Evolutionary conservation across 768 basidiomycete genomes (phyloP).

Genomic region (Asterophora lycoperdoides): DNA sequence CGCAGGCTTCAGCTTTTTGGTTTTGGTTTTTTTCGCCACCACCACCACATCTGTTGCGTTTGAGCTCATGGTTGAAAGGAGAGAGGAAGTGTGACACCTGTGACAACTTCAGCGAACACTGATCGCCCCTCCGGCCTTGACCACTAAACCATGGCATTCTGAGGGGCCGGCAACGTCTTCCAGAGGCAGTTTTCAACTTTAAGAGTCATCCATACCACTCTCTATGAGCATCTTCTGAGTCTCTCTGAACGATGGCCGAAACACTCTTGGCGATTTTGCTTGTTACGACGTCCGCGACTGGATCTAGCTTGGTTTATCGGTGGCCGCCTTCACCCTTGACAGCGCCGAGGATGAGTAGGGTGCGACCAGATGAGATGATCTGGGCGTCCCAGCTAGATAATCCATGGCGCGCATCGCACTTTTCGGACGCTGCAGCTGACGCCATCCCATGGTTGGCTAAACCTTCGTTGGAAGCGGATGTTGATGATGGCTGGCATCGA

Average conservation of each 20-base stretch:
- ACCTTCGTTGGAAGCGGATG: constrained; percentile 26
- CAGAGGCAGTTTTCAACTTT: background rate
- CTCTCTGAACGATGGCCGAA: constrained; percentile 53
- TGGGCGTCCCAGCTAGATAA: constrained; percentile 60
- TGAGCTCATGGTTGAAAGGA: constrained; percentile 25
- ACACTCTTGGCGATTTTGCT: constrained; percentile 77
- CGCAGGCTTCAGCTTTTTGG: constrained; percentile 84
- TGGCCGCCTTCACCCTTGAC: constrained; percentile 76
- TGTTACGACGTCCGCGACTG: constrained; percentile 80
- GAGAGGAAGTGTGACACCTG: constrained; percentile 4
- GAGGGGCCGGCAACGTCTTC: background rate
- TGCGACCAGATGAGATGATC: constrained; percentile 45
- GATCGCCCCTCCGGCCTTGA: no score
- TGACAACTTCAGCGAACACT: no score
- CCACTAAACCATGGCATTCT: background rate
- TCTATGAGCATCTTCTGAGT: background rate
- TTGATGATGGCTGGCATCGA: constrained; percentile 64
- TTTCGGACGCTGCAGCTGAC: constrained; percentile 31
- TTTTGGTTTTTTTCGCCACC: constrained; percentile 7
- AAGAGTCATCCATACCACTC: background rate
- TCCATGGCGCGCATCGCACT: constrained; percentile 65
- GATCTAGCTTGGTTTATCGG: constrained; percentile 71
- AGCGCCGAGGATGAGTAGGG: constrained; percentile 66
- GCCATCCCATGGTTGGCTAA: constrained; percentile 18
- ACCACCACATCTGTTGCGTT: constrained; percentile 22